Conservation (phyloP, 441 rosid species). For the Flueggea neowawraea region DNA sequence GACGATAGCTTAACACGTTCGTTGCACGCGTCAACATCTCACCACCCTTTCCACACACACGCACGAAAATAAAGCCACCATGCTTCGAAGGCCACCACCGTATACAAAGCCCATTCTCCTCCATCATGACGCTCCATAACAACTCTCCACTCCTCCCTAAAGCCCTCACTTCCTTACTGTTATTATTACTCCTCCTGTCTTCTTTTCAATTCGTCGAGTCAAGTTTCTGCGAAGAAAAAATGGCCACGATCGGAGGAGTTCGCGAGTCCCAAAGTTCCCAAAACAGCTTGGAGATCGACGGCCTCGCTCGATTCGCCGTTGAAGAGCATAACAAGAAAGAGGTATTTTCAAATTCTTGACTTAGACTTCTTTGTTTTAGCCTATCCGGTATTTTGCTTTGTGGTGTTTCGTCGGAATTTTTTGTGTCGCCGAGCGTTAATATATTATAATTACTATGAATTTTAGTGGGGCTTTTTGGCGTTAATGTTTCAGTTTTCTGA, state of each 20-base stretch:
- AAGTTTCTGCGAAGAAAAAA: conserved; percentile 33
- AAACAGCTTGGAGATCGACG: conserved; percentile 64
- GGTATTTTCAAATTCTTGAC: conserved; percentile 25
- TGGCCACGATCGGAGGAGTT: conserved; percentile 68
- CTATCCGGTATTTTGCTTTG: background rate
- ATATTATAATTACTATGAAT: too few relatives aligned
- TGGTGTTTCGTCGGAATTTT: background rate
- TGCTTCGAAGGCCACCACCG: too few relatives aligned
- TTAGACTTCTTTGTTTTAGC: background rate
- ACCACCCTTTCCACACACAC: too few relatives aligned
- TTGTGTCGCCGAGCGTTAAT: too few relatives aligned
- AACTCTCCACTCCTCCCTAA: too few relatives aligned
- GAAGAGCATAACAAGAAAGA: conserved; percentile 87
- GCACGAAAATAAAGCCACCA: too few relatives aligned
- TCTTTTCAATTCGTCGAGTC: background rate
- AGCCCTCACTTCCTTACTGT: background rate
- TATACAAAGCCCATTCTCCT: too few relatives aligned
- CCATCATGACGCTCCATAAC: too few relatives aligned
- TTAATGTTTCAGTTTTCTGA: too few relatives aligned
- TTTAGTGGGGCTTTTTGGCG: too few relatives aligned
- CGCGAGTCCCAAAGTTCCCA: conserved; percentile 41
- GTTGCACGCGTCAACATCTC: too few relatives aligned
- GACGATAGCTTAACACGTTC: too few relatives aligned
- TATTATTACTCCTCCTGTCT: background rate
- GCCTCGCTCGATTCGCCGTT: conserved; percentile 75